Base-by-base conservation (phyloP, 257 asterid genomes). In the Henckelia pumila region DNA sequence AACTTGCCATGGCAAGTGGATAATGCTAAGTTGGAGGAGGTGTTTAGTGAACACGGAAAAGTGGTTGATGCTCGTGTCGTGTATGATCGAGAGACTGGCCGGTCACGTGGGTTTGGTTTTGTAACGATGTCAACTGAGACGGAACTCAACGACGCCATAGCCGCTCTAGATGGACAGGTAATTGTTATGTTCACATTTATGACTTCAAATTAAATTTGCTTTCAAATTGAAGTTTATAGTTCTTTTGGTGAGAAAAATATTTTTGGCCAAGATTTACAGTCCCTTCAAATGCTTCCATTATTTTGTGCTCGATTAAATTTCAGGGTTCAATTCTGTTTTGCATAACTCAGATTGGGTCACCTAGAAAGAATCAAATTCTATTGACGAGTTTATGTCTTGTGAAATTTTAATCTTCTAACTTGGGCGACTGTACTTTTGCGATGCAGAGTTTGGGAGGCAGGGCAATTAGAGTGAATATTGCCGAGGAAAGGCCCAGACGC, bases 371-470 rank as follows among this genome's bases (percentile, higher is more conserved):
- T 16, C 19, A 47, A 47, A 47, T 14, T 62, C 32, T 3, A 19
- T 25, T 0, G 7, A 35, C 24, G 5, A 33, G 20, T 8, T 25
- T 17, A 16, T 17, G 23, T 23, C 5, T 16, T 47, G 16, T 6
- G 5, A 5, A 30, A 20, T 70, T 35, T 28, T 52, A 70, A 22
- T 0, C 8, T 61, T 61, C 3, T 40, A 14, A 40, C 52, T 11
- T 14, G 19, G 52, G 3, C 52, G 7, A 11, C 6, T 76, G 35
- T 35, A 26, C 20, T 50, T 28, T n/a, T 60, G 64, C 56, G 22
- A 63, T 80, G 75, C 92, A 89, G 96, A 74, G 72, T 80, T 56
- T 89, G 81, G 95, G 84, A 6, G 96, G 95, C 25, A 78, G 96
- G 67, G 71, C 89, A 1, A 82, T 89, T 66, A 82, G 89, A 59